Evolutionary conservation across 2,329 filamentous ascomycete species (phyloP).

Genomic region (Clarireedia monteithiana): DNA sequence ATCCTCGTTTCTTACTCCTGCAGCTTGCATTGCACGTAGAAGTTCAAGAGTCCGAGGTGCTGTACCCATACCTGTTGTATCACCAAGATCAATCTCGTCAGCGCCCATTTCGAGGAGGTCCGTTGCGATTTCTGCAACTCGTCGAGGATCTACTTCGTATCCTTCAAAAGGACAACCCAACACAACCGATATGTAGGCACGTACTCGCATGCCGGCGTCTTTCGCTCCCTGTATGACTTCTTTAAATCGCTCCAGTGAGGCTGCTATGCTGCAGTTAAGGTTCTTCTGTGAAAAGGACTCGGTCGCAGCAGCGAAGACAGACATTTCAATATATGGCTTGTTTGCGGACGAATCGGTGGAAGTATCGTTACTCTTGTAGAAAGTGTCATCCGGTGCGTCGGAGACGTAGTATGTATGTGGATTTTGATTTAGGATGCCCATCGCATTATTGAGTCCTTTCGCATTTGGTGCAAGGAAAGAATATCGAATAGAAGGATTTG

Average conservation of each 20-base stretch:
- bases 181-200: conserved; percentile 75
- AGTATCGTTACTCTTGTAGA: neutral
- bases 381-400: conserved; percentile 30
- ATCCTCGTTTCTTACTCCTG: conserved; percentile 61
- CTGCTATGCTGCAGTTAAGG: conserved; percentile 71
- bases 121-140: conserved; percentile 58
- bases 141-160: conserved; percentile 53
- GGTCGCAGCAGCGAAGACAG: conserved; percentile 75
- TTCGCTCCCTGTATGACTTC: conserved; percentile 65
- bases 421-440: conserved; percentile 45
- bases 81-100: conserved; percentile 83
- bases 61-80: conserved; percentile 87
- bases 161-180: conserved; percentile 73
- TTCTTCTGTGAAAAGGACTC: conserved; percentile 76
- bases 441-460: conserved; percentile 61
- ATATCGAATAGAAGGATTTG: conserved; percentile 56
- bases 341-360: conserved; percentile 13
- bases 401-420: conserved; percentile 42
- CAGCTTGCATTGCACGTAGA: conserved; percentile 55
- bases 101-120: conserved; percentile 77
- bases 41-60: conserved; percentile 60
- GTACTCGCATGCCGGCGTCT: conserved; percentile 55
- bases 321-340: conserved; percentile 54
- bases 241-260: conserved; percentile 62
- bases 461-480: conserved; percentile 75